phyloP scores from a whole-genome alignment of 257 asterid genomes.

The Scutellaria galericulata region DNA sequence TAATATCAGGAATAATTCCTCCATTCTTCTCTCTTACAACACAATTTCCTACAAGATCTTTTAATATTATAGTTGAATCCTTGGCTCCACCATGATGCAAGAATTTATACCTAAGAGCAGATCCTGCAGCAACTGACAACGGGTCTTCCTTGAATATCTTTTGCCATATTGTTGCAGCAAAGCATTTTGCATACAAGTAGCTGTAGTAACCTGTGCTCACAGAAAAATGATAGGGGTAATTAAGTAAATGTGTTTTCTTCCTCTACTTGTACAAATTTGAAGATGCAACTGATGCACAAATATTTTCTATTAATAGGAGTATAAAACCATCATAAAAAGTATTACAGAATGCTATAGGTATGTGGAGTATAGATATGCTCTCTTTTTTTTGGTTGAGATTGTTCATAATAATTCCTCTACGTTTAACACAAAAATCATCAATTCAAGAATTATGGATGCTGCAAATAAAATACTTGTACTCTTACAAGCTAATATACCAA shows the following conservation, averaged over 20 bases:
- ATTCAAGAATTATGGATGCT: neutral
- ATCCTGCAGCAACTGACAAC: constrained; percentile 72
- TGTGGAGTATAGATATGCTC: neutral
- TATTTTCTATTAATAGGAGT: neutral
- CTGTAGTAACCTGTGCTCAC: constrained; percentile 78
- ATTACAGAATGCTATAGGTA: neutral
- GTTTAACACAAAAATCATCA: neutral
- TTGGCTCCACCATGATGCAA: constrained; percentile 95
- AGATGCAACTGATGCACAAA: no score
- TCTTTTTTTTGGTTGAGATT: neutral
- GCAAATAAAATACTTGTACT: neutral
- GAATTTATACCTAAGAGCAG: constrained; percentile 72
- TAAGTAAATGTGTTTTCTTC: neutral
- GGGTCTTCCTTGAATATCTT: constrained; percentile 76
- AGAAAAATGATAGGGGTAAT: constrained; percentile 12
- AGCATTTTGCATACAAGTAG: constrained; percentile 95
- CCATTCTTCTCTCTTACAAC: constrained; percentile 48
- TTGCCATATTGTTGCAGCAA: constrained; percentile 85
- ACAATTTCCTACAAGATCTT: constrained; percentile 69
- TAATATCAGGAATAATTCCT: constrained; percentile 76
- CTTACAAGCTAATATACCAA: neutral
- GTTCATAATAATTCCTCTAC: neutral
- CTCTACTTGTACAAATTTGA: no score
- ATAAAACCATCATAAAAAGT: neutral
- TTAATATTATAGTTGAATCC: constrained; percentile 72